Conservation (phyloP, 441 rosid genomes). For the Euphorbia schlechtendalii region DNA sequence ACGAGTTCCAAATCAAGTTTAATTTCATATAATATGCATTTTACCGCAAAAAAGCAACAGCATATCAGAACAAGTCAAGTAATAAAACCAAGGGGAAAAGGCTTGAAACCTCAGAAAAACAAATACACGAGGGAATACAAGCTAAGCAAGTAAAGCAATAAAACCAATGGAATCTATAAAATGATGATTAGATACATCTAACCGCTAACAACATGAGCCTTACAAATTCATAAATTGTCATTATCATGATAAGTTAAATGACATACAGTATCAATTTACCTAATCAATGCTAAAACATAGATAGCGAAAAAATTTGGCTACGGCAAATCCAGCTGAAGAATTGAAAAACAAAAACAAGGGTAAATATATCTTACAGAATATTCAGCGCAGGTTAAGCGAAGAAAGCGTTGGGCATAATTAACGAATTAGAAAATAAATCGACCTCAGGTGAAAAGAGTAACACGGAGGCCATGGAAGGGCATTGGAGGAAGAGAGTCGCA, state of each 20-base stretch:
- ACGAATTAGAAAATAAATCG: constrained; percentile 17
- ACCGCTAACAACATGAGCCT: background rate
- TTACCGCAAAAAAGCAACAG: background rate
- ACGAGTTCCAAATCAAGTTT: background rate
- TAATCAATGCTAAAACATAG: background rate
- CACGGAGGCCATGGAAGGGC: constrained; percentile 24
- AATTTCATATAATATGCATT: background rate
- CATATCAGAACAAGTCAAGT: background rate
- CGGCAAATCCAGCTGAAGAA: background rate
- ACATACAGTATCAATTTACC: constrained; percentile 2
- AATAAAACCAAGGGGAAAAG: background rate
- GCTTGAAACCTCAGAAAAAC: background rate
- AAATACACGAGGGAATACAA: background rate
- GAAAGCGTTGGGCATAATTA: constrained; percentile 13
- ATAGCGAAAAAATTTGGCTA: background rate
- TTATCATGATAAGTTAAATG: background rate
- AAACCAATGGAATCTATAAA: background rate
- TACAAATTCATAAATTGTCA: background rate
- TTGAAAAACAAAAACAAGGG: background rate
- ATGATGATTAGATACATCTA: background rate
- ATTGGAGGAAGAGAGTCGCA: constrained; percentile 17
- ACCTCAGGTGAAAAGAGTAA: constrained; percentile 8
- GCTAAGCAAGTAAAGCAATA: constrained; percentile 6
- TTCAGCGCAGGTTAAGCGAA: constrained; percentile 18
- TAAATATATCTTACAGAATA: constrained; percentile 24